Base-by-base conservation (phyloP, 495 filamentous ascomycete genomes). In the Neurospora sp. region DNA sequence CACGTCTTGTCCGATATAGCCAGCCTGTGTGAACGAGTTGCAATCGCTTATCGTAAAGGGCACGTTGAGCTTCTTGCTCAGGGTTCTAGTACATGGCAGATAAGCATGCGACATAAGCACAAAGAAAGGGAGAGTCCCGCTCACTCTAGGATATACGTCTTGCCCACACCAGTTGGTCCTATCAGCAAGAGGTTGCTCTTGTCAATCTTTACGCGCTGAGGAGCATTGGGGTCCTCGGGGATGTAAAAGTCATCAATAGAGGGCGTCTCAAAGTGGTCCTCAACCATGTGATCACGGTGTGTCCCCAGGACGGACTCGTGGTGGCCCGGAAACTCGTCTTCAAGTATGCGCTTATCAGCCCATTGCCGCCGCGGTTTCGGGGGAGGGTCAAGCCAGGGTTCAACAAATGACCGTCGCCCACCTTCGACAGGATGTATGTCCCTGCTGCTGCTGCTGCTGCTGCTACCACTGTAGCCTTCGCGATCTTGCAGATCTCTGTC, bases 31-130 rank as follows among this genome's bases (percentile, higher is more conserved):
- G 74, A 99, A 95, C 4, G 96, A 91, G 16, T 96, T 98, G 82
- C 96, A 98, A 79, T 99, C 96, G 72, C 94, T 96, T 80, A 98
- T 98, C 73, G 92, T 95, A 79, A 99, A 98, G 1, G 96, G 96
- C 2, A 98, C 96, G 70, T 96, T 94, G 27, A 99, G 80, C 71
- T 86, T 83, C 76, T 86, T 87, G 80, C 84, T 85, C 3, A 86
- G 73, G 31, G 84, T 85, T 71, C 84, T 85, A 68, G 7, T 27
- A 20, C 20, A 14, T 70, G 4, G 8, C 40, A 61, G 72, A 70
- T 76, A 22, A 78, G 74, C 38, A 45, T 40, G 10, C 65, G 68
- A 38, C 9, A 70, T 68, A 37, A 12, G 4, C 1, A 65, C 16
- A 39, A 17, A 37, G 27, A 8, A 35, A 65, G 20, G 14, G 17